Evolutionary conservation across 768 basidiomycete genomes (phyloP), one percentile per base, ranked within the genome.

Genomic region (Podaxis sp.): DNA sequence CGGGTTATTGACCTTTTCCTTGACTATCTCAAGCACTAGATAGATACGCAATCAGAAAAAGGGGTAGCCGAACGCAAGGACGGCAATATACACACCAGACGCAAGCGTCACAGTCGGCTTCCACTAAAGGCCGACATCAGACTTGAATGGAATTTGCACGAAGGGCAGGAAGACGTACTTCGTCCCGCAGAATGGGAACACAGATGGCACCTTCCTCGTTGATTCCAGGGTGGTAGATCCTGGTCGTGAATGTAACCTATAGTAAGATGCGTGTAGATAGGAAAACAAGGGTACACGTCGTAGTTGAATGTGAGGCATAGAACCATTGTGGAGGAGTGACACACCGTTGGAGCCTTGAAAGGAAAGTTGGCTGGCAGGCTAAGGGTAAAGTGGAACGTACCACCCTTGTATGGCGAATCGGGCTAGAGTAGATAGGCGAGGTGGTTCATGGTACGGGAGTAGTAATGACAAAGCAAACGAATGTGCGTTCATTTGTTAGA

Each of bases 161-260:
- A 59, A 61, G n/a, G 54, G 46, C 46, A 47, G 60, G 57, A 40
- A 52, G 32, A 66, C 87, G 55, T 64, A 89, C 91, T 76, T 93
- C 90, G 71, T 94, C 92, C 66, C 89, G 83, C 55, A 94, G 80
- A 50, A 94, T 81, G 36, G 91, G 88, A 35, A 94, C 85, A 69
- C 92, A 94, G 60, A 94, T 93, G 23, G 82, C 79, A 36, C 92
- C 92, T 69, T 94, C 91, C 59, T 93, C 92, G 64, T 94, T 92
- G 71, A 94, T 90, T 38, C 93, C 92, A 27, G 92, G 92, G 72
- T 94, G 92, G 70, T 94, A 94, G 50, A 94, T 88, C 80, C 87
- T 93, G 58, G 92, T 94, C 42, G 78, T 84, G 72, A 94, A 93
- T 38, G 83, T 85, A 44, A 94, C 90, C 91, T 93, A 68, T 66